Base-by-base conservation (phyloP, 306 rosid genomes). In the Quercus berberidifolia region DNA sequence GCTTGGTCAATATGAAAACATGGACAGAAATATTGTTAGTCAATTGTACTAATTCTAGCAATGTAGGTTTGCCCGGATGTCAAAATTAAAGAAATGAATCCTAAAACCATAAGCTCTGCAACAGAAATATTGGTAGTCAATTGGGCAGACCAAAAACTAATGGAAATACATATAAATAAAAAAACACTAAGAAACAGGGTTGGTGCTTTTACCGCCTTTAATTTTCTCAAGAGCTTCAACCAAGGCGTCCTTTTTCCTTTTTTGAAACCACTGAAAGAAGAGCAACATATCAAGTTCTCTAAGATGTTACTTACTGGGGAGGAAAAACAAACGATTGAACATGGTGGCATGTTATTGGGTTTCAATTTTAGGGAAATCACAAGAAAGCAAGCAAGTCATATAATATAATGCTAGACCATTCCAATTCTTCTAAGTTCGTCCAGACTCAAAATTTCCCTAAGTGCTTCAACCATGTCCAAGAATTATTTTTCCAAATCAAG, bases 41-140 rank as follows among this genome's bases (percentile, higher is more conserved):
- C 52, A 13, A 58, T 33, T 21, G 8, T 86, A 51, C 99, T 93
- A 3, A 86, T 14, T 49, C 59, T 28, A 65, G 95, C 75, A 28
- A 95, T 90, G 89, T 80, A 90, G 79, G 14, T 83, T 91, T 93
- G 99, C 13, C 94, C 92, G 64, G 93, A 93, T 74, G 99, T 95
- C 71, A 95, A 86, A 7, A 95, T 74, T 71, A 95, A 85, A 28
- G 98, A 95, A 63, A 93, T 95, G 82, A 95, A 95, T 69, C 99
- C 99, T 76, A 95, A 85, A 84, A 93, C 88, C 99, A 95, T 93
- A 67, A 95, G 93, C 88, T 95, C 99, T 95, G 98, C 91, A 79
- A 57, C 13, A 69, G 19, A n/a, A 38, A 68, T 21, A 59, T 41
- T 20, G 21, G 11, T 14, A 13, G 46, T 1, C 31, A 55, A 31